Conservation (phyloP, 345 rosid species). For the Angophora floribunda region DNA sequence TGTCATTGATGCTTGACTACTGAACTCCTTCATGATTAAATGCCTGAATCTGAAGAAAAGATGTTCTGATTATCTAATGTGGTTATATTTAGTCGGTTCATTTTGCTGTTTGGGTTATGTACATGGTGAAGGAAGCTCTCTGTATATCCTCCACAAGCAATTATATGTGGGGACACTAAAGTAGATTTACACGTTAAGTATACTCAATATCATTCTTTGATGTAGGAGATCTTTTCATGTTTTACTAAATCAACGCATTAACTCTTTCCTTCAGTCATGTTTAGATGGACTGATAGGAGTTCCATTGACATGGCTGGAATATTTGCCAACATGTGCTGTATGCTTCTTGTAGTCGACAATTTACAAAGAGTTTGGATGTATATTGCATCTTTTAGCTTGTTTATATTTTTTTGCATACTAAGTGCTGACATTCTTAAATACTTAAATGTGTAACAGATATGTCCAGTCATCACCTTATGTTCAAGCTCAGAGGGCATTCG, state of each 20-base stretch:
- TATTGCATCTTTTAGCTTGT: background rate
- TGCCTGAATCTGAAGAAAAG: background rate
- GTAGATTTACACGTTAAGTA: background rate
- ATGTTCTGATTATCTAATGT: background rate
- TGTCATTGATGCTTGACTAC: background rate
- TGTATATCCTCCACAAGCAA: background rate
- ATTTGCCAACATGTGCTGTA: background rate
- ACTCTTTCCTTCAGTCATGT: background rate
- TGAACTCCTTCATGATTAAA: background rate
- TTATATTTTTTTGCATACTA: background rate
- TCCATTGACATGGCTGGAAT: background rate
- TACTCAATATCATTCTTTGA: background rate
- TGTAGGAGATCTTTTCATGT: background rate
- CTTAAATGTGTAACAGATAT: conserved; percentile 24
- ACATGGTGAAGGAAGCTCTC: background rate
- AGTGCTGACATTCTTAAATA: background rate
- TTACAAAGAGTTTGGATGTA: background rate
- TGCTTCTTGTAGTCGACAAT: background rate
- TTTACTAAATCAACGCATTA: background rate
- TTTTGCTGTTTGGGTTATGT: background rate
- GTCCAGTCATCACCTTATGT: conserved; percentile 47
- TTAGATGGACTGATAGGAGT: background rate
- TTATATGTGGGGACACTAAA: background rate
- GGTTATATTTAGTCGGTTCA: background rate
- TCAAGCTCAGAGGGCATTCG: conserved; percentile 70